These are phyloP conservation scores for Yamadazyma atlantica DNA, from an alignment of 1,139 yeast species.

Conservation along the genomic window DNA sequence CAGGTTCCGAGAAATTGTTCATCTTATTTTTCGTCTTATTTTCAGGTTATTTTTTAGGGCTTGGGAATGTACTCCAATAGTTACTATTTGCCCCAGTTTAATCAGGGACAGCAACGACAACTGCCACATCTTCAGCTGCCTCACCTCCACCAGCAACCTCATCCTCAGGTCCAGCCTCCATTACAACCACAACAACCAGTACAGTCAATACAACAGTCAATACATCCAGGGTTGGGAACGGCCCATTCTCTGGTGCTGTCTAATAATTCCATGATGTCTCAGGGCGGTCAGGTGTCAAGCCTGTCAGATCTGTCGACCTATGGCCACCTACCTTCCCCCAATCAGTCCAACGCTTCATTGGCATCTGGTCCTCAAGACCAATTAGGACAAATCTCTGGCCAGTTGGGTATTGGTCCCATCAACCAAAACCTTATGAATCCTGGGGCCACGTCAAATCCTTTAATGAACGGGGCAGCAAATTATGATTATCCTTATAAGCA, in stretches of 20 bases:
- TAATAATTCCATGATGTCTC: slow-evolving; percentile 1
- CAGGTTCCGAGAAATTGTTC: too few species aligned
- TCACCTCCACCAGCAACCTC: background rate
- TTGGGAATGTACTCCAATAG: background rate
- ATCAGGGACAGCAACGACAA: background rate
- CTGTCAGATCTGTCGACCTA: background rate
- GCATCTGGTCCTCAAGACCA: background rate
- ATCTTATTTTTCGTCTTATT: too few species aligned
- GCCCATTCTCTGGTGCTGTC: slow-evolving; percentile 3
- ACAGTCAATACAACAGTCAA: background rate
- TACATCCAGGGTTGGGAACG: background rate
- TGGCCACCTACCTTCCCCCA: background rate
- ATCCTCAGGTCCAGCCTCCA: background rate
- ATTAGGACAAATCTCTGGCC: background rate
- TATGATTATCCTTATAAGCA: too few species aligned
- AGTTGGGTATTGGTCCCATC: background rate
- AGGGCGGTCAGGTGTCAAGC: background rate
- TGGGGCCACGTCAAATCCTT: background rate
- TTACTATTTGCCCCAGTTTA: background rate
- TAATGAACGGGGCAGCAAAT: too few species aligned
- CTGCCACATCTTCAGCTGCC: background rate
- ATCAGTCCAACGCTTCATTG: background rate
- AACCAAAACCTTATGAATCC: background rate
- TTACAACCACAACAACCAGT: background rate
- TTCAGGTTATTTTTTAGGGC: background rate